Conservation (phyloP, 2,329 filamentous ascomycete genomes). For the Cercospora sp. region DNA sequence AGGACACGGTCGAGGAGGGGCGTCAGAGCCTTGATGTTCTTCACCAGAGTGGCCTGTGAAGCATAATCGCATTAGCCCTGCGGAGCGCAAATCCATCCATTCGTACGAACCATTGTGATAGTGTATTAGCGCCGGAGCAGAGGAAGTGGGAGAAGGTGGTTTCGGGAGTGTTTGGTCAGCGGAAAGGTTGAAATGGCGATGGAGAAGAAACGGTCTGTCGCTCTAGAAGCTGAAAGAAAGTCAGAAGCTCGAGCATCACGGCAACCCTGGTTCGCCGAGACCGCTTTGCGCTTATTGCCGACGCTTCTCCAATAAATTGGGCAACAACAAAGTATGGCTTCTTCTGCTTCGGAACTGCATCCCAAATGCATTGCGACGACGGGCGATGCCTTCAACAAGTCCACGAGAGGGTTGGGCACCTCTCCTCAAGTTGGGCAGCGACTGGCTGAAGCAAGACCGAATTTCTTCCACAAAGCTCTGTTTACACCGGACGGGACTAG, state of each 20-base stretch:
- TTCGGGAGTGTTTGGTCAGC: slow-evolving; percentile 25
- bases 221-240: slow-evolving; percentile 14
- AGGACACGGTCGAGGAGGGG: slow-evolving; percentile 98
- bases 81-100: slow-evolving; percentile 13
- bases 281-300: slow-evolving; percentile 5
- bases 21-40: slow-evolving; percentile 90
- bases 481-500: slow-evolving; percentile 59
- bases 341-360: slow-evolving; percentile 2
- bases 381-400: slow-evolving; percentile 22
- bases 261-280: slow-evolving; percentile 10
- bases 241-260: slow-evolving; percentile 11
- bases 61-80: slow-evolving; percentile 25
- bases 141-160: slow-evolving; percentile 17
- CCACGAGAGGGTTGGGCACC: neutral
- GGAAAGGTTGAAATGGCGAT: slow-evolving; percentile 9
- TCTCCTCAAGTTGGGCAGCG: neutral
- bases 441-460: slow-evolving; percentile 19
- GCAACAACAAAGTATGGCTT: slow-evolving; percentile 8
- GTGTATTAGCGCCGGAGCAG: neutral
- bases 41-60: slow-evolving; percentile 62
- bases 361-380: slow-evolving; percentile 34
- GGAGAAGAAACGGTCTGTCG: slow-evolving; percentile 3
- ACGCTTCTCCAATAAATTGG: neutral
- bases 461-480: slow-evolving; percentile 50
- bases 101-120: slow-evolving; percentile 33